Evolutionary conservation across 2,329 filamentous ascomycete species (phyloP).

Genomic region (Talaromyces sp.): DNA sequence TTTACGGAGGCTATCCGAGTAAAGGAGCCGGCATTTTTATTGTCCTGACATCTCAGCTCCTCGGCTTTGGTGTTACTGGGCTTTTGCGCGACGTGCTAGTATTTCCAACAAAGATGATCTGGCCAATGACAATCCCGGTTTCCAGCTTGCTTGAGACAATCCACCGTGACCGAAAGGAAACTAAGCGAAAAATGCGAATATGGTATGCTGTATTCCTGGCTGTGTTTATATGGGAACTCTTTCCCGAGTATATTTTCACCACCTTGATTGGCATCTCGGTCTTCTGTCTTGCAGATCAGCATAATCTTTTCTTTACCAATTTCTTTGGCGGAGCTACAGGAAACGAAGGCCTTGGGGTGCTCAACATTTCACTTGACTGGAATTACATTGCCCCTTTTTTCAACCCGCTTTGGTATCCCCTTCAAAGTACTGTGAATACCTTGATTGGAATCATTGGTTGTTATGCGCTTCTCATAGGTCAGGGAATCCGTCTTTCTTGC

Average conservation of each 20-base stretch:
- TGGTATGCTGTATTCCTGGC: conserved; percentile 31
- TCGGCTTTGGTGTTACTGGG: conserved; percentile 52
- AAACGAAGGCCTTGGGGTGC: conserved; percentile 44
- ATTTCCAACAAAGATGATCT: conserved; percentile 51
- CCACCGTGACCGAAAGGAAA: conserved; percentile 37
- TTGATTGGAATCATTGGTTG: conserved; percentile 39
- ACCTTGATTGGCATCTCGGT: conserved; percentile 42
- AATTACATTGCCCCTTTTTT: conserved; percentile 40
- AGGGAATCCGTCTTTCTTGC: neutral
- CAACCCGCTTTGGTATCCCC: conserved; percentile 38
- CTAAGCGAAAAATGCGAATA: conserved; percentile 30
- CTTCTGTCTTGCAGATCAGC: conserved; percentile 47
- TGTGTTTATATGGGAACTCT: conserved; percentile 49
- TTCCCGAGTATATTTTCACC: conserved; percentile 48
- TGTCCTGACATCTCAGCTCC: conserved; percentile 48
- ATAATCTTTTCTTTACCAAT: conserved; percentile 46
- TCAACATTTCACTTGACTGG: conserved; percentile 46
- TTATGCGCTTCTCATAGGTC: conserved; percentile 36
- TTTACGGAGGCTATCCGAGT: conserved; percentile 43
- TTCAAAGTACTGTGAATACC: conserved; percentile 40
- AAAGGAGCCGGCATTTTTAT: conserved; percentile 45
- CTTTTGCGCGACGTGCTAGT: conserved; percentile 47
- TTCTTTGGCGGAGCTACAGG: conserved; percentile 51
- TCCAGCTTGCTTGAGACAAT: conserved; percentile 40
- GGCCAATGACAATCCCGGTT: conserved; percentile 40